Evolutionary conservation across 208 protist genomes (phyloP).

Genomic region (Crithidia fasciculata): DNA sequence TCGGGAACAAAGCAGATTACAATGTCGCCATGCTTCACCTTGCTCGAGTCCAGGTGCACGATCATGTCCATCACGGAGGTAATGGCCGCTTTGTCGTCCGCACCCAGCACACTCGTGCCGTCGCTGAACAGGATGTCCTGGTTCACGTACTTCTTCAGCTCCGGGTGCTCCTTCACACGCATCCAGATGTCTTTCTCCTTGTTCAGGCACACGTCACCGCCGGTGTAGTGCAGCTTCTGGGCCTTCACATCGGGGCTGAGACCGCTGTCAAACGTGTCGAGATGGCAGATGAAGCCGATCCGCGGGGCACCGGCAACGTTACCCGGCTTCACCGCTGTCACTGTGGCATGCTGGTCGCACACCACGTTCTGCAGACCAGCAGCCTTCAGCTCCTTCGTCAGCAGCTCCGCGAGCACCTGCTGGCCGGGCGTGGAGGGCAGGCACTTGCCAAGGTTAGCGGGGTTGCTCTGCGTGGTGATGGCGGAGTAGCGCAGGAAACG

Average conservation of each 20-base stretch:
- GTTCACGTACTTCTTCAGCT: slow-evolving; percentile 69
- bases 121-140: slow-evolving; percentile 89
- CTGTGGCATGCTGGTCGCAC: slow-evolving; percentile 75
- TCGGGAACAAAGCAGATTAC: slow-evolving; percentile 86
- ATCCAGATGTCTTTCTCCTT: slow-evolving; percentile 72
- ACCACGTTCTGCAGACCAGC: slow-evolving; percentile 52
- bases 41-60: slow-evolving; percentile 42
- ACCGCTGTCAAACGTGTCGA: slow-evolving; percentile 85
- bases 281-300: slow-evolving; percentile 86
- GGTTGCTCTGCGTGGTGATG: slow-evolving; percentile 75
- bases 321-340: slow-evolving; percentile 80
- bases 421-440: slow-evolving; percentile 81
- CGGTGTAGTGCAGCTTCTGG: slow-evolving; percentile 70
- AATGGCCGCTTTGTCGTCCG: slow-evolving; percentile 88
- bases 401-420: slow-evolving; percentile 81
- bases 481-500: slow-evolving; percentile 85
- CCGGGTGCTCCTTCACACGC: slow-evolving; percentile 66
- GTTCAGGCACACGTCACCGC: slow-evolving; percentile 83
- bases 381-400: slow-evolving; percentile 68
- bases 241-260: slow-evolving; percentile 75
- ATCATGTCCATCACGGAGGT: slow-evolving; percentile 85
- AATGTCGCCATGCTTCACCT: slow-evolving; percentile 72
- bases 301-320: slow-evolving; percentile 57
- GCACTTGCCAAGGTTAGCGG: slow-evolving; percentile 57
- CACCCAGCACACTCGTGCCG: slow-evolving; percentile 87